Evolutionary conservation across 164 flowering plant genomes (phyloP), one percentile per base, ranked within the genome.

Genomic region (Warburgia ugandensis): DNA sequence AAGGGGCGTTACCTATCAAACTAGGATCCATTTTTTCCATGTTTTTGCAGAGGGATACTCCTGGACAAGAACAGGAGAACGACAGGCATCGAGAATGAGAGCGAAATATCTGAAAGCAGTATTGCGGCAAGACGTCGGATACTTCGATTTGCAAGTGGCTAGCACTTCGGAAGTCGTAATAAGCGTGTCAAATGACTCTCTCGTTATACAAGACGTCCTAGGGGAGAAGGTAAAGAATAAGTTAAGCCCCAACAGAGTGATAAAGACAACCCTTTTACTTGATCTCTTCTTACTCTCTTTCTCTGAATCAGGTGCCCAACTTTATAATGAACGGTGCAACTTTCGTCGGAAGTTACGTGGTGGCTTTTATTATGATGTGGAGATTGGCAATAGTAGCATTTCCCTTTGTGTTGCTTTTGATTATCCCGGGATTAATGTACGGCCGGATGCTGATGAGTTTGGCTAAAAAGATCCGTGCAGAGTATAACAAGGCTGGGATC

Each of bases 31-130:
- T 9, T 50, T 16, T 35, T 6, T 17, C 40, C 13, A 6, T 2
- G 9, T 31, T 21, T 35, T 17, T 46, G 21, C 49, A 88, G 97
- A 88, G 80, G 97, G 89, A 4, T 86, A 70, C 63, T 89, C 95
- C 42, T 89, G 95, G 95, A 65, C 88, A 48, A 74, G 86, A 71
- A 81, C 97, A 17, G 95, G 81, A 0, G 89, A 83, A 61, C 75
- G 95, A 58, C 94, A 81, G 64, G 83, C 95, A 1, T 54, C 81
- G 11, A 75, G 80, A 52, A 73, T 84, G 81, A 74, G 97, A 62
- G 65, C 72, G 1, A 71, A 72, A 40, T 89, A 89, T 45, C 54
- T 89, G 42, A 75, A 77, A 63, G 97, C 95, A 3, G 86, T 89
- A 13, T 47, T 89, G 7, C 66, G 97, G 59, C 97, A 89, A 64